Evolutionary conservation across 805 yeast species (phyloP).

Genomic region (Zygosaccharomyces gambellarensis): DNA sequence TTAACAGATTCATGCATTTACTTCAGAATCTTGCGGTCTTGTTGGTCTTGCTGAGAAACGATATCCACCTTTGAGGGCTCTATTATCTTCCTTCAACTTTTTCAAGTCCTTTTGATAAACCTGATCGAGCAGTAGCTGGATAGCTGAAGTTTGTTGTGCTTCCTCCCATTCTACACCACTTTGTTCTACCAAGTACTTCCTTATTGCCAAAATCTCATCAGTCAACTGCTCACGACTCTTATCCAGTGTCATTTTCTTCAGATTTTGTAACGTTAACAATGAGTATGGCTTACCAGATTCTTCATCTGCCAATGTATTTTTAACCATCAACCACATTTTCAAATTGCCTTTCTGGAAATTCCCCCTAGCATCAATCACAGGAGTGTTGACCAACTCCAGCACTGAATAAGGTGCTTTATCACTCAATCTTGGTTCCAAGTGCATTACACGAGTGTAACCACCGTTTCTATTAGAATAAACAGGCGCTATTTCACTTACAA

Average conservation of each 20-base stretch:
- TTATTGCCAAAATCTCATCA: conserved; percentile 17
- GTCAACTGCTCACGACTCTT: conserved; percentile 17
- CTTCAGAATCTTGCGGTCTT: neutral
- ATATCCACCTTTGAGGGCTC: neutral
- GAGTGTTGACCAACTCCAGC: conserved; percentile 76
- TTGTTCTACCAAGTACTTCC: conserved; percentile 14
- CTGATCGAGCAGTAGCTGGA: conserved; percentile 7
- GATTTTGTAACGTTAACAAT: conserved; percentile 21
- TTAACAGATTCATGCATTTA: neutral
- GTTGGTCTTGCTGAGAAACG: conserved; percentile 8
- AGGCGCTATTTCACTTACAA: conserved; percentile 58
- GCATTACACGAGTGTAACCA: conserved; percentile 83
- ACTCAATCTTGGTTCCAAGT: conserved; percentile 78
- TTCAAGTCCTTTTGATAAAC: conserved; percentile 1
- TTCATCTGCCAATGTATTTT: conserved; percentile 24
- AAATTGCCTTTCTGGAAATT: conserved; percentile 29
- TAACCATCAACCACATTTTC: conserved; percentile 31
- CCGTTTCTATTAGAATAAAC: conserved; percentile 61
- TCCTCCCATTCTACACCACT: conserved; percentile 14
- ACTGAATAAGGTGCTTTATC: conserved; percentile 90
- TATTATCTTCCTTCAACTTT: neutral
- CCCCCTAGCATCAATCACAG: conserved; percentile 25
- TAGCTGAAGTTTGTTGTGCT: conserved; percentile 6
- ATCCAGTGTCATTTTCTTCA: conserved; percentile 21
- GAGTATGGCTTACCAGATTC: conserved; percentile 18